These are phyloP conservation scores for Nemania abortiva DNA, from an alignment of 2,329 filamentous ascomycete genomes.

Conservation along the genomic window DNA sequence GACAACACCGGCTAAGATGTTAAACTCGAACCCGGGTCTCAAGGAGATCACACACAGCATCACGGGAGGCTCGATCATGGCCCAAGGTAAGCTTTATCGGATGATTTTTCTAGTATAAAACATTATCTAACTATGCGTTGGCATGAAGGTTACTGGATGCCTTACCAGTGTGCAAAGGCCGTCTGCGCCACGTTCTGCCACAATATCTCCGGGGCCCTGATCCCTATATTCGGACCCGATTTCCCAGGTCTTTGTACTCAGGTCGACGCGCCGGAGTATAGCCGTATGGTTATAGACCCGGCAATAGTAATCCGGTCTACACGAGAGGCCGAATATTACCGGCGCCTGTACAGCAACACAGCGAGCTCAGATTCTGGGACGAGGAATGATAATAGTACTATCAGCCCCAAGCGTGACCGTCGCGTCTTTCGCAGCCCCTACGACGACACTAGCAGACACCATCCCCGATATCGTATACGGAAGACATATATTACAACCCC, in stretches of 20 bases:
- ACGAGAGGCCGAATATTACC: conserved; percentile 60
- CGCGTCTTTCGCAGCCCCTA: conserved; percentile 47
- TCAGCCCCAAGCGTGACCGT: conserved; percentile 46
- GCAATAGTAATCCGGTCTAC: conserved; percentile 66
- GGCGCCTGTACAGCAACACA: conserved; percentile 51
- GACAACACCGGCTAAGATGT: conserved; percentile 90
- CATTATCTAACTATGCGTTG: conserved; percentile 14
- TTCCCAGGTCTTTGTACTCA: conserved; percentile 80
- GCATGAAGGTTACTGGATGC: conserved; percentile 91
- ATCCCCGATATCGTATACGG: conserved; percentile 45
- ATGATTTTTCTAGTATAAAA: background rate
- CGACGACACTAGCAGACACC: conserved; percentile 42
- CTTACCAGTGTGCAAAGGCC: conserved; percentile 85
- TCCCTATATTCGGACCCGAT: conserved; percentile 87
- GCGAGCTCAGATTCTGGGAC: conserved; percentile 32
- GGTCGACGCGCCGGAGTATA: conserved; percentile 72
- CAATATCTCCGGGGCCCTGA: conserved; percentile 84
- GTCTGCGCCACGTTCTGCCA: conserved; percentile 92
- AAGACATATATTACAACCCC: conserved; percentile 48
- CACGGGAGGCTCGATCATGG: conserved; percentile 88
- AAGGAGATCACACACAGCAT: conserved; percentile 94
- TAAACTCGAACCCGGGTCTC: conserved; percentile 81
- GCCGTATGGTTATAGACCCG: conserved; percentile 74
- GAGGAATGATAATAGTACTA: conserved; percentile 28
- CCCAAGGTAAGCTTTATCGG: conserved; percentile 76